Evolutionary conservation across 805 yeast species (phyloP), one percentile per base, ranked within the genome.

Genomic region (Saturnispora diversa): DNA sequence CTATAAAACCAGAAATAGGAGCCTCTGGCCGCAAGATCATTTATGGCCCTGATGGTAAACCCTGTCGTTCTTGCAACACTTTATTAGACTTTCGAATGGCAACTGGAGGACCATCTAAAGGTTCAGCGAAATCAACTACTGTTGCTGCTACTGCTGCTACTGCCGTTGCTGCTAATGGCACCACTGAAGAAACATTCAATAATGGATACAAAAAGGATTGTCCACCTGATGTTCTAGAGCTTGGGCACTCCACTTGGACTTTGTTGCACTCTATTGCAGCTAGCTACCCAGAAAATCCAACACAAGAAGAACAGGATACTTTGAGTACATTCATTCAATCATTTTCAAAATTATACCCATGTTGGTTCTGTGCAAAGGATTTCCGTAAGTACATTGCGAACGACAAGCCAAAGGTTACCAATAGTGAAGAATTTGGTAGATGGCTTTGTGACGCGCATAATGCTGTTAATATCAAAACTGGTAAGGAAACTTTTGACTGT

Each of bases 401-500:
- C 39, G 58, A 68, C 30, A 77, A 71, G 50, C 84, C 85, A 15
- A 66, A 65, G 42, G 82, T 77, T 3, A 65, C 63, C 15, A 71
- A 74, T 5, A 85, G 84, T 50, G 95, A 86, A 39, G 81, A 75
- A 40, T 75, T 92, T 52, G 94, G 96, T 1, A 67, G 62, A 50
- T 92, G 98, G 98, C 64, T 92, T 41, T 92, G 97, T 63, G 83
- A 78, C 46, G 97, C 97, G 2, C 98, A 92, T 62, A 92, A 92
- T 55, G 84, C 74, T 27, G 97, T 92, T n/a, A 92, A 92, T 59
- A 66, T 58, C 15, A 88, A 87, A 58, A 58, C 90, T 21, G 94
- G 95, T 1, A 92, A 92, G 61, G 85, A 84, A 6, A 66, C 65
- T 42, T 92, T 92, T 56, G 87, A 90, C 56, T 90, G 97, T 53